Evolutionary conservation across 768 basidiomycete genomes (phyloP).

Genomic region (Trametes cinnabarina): DNA sequence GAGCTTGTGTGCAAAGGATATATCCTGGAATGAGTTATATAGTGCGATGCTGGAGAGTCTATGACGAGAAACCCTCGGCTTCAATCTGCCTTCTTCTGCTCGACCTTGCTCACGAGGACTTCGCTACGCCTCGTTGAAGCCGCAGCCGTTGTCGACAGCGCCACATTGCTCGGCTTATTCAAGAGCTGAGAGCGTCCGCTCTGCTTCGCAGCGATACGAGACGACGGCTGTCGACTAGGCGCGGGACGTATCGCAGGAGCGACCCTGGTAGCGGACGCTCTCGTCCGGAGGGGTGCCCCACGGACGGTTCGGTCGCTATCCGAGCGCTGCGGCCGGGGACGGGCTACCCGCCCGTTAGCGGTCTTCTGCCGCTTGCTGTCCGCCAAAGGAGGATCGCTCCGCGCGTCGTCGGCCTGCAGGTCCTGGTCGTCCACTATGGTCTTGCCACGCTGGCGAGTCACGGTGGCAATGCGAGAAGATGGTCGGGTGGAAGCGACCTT

Average conservation of each 20-base stretch:
- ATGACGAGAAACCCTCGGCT: neutral
- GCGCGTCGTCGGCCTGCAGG: neutral
- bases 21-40: neutral
- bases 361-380: constrained; percentile 21
- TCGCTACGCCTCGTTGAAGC: neutral
- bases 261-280: neutral
- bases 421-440: neutral
- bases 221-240: neutral
- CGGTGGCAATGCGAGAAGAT: neutral
- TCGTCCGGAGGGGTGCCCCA: neutral
- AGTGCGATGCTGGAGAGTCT: neutral
- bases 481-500: neutral
- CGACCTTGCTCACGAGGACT: neutral
- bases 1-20: neutral
- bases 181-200: constrained; percentile 2
- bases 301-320: constrained; percentile 15
- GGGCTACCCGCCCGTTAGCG: neutral
- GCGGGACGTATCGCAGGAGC: neutral
- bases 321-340: constrained; percentile 3
- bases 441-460: neutral
- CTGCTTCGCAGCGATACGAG: constrained; percentile 3
- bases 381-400: neutral
- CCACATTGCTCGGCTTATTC: constrained; percentile 4
- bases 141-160: neutral
- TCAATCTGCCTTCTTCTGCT: neutral